Conservation (phyloP, 208 protist species). For the Herpetomonas tarakana region DNA sequence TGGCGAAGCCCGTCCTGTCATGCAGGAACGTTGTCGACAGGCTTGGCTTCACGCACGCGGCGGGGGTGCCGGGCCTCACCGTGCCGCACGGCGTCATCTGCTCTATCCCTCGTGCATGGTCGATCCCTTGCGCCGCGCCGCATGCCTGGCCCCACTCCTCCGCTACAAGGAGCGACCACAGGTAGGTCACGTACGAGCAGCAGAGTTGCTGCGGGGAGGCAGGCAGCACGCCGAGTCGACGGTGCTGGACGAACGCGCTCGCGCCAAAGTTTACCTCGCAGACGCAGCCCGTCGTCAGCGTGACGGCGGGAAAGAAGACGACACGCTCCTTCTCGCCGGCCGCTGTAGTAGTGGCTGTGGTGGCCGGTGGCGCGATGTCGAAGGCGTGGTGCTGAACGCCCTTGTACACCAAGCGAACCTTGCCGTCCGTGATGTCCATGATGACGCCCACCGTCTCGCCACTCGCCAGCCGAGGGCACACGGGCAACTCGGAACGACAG, state of each 20-base stretch:
- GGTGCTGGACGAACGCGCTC: slow-evolving; percentile 45
- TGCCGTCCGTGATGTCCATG: slow-evolving; percentile 65
- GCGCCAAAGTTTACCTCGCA: slow-evolving; percentile 89
- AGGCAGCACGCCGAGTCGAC: slow-evolving; percentile 64
- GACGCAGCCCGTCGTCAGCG: slow-evolving; percentile 20
- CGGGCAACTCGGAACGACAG: slow-evolving; percentile 53
- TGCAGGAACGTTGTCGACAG: background rate
- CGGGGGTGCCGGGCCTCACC: background rate
- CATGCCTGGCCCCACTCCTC: slow-evolving; percentile 21
- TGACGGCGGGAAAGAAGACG: slow-evolving; percentile 42
- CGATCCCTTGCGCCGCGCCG: background rate
- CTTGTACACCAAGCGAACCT: slow-evolving; percentile 68
- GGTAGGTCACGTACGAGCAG: slow-evolving; percentile 29
- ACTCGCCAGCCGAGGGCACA: slow-evolving; percentile 66
- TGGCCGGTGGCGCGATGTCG: slow-evolving; percentile 20
- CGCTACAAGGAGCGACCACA: slow-evolving; percentile 58
- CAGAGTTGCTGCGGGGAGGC: slow-evolving; percentile 70
- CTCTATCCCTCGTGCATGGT: background rate
- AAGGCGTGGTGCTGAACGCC: slow-evolving; percentile 64
- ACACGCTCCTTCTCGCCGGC: background rate
- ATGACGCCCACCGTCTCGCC: slow-evolving; percentile 84
- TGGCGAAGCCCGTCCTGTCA: background rate
- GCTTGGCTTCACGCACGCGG: background rate
- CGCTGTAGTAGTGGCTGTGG: background rate
- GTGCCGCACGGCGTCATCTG: no score